phyloP scores from a whole-genome alignment of 148 eudicot species.

The Persicaria maculosa region DNA sequence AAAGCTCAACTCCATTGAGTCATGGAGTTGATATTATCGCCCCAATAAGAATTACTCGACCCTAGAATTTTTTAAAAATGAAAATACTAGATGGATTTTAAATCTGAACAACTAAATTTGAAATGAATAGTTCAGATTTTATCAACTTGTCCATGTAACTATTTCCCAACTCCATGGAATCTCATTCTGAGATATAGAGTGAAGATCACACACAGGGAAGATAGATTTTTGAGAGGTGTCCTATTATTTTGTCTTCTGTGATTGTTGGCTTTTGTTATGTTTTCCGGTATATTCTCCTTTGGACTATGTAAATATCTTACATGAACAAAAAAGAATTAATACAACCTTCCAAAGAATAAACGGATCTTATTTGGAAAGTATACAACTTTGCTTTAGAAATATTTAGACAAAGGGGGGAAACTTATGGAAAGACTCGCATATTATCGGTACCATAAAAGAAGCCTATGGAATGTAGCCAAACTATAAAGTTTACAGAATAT shows the following conservation, averaged over 20 bases:
- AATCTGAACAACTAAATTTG: no score
- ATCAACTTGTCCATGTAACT: no score
- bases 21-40: no score
- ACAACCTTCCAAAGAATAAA: background rate
- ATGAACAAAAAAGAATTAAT: background rate
- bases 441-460: background rate
- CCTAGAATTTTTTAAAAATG: no score
- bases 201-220: background rate
- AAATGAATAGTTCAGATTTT: no score
- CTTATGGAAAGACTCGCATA: background rate
- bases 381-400: no score
- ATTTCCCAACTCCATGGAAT: no score
- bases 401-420: background rate
- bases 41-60: no score
- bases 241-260: background rate
- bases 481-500: background rate
- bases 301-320: background rate
- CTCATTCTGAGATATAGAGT: no score
- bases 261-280: background rate
- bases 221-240: background rate
- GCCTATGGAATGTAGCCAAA: background rate
- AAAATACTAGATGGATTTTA: no score
- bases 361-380: background rate
- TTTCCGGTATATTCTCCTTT: background rate
- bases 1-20: no score